These are phyloP conservation scores for Candida glucosophila DNA, from an alignment of 1,139 yeast species.

Conservation along the genomic window DNA sequence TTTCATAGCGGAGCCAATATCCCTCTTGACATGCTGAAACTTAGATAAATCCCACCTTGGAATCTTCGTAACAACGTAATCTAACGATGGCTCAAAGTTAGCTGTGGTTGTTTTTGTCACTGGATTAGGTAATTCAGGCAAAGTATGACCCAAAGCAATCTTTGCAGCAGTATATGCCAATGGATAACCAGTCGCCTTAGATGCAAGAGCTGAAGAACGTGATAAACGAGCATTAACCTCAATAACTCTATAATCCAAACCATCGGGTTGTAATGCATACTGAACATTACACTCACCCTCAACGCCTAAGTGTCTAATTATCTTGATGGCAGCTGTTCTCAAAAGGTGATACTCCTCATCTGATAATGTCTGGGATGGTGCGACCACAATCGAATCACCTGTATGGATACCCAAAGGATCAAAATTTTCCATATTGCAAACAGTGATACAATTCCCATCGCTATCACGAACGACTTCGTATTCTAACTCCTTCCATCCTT, in stretches of 20 bases:
- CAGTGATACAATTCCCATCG: constrained; percentile 95
- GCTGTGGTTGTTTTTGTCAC: constrained; percentile 95
- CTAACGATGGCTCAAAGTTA: constrained; percentile 93
- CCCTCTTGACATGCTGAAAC: constrained; percentile 90
- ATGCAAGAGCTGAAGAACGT: constrained; percentile 95
- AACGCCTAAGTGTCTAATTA: constrained; percentile 95
- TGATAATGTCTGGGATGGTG: constrained; percentile 94
- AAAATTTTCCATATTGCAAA: constrained; percentile 98
- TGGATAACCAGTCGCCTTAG: constrained; percentile 98
- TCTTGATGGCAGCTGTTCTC: constrained; percentile 93
- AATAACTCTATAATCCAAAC: constrained; percentile 89
- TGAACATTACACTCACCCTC: constrained; percentile 99
- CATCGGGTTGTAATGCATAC: constrained; percentile 92
- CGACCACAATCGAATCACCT: constrained; percentile 98
- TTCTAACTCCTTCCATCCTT: constrained; percentile 99
- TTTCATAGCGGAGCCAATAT: constrained; percentile 93
- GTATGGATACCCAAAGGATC: constrained; percentile 98
- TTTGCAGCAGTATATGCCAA: constrained; percentile 98
- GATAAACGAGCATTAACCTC: constrained; percentile 97
- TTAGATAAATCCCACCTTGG: constrained; percentile 98
- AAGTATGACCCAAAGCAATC: constrained; percentile 87
- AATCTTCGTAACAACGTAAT: constrained; percentile 92
- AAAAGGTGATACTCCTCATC: constrained; percentile 98
- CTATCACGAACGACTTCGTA: constrained; percentile 98
- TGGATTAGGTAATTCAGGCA: constrained; percentile 93